Percentiles rank a stretch among this genome's conserved stretches.
Evolutionary conservation across 768 basidiomycete species (phyloP).

Genomic region (Boletus pseudopeckii): DNA sequence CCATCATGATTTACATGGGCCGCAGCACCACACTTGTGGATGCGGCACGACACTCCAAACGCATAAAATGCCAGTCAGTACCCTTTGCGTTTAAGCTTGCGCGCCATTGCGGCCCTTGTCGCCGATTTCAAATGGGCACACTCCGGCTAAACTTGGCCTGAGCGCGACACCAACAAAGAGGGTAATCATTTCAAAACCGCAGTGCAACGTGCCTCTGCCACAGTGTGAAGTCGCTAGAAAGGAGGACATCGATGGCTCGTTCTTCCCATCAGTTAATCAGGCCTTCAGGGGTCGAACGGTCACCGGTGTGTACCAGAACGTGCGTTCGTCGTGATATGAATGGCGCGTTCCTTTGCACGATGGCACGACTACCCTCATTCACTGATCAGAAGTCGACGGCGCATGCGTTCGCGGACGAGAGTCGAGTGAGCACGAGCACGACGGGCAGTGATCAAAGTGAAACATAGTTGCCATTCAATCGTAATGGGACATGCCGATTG

Average conservation of each 20-base stretch:
- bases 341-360: background rate
- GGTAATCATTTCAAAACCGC: background rate
- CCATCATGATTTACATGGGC: too few species aligned
- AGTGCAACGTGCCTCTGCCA: slow-evolving; percentile 12
- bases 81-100: background rate
- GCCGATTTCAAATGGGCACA: slow-evolving; percentile 1
- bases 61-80: too few species aligned
- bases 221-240: slow-evolving; percentile 12
- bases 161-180: background rate
- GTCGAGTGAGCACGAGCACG: background rate
- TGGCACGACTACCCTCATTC: background rate
- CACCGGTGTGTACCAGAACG: background rate
- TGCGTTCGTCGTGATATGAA: slow-evolving; percentile 7
- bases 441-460: slow-evolving; percentile 4
- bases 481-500: too few species aligned
- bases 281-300: slow-evolving; percentile 15
- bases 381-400: background rate
- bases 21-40: too few species aligned
- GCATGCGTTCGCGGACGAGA: background rate
- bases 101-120: background rate
- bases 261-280: background rate
- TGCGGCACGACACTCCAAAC: background rate
- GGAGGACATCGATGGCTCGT: background rate
- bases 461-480: slow-evolving; percentile 4
- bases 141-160: background rate